Evolutionary conservation across 1,139 yeast genomes (phyloP).

Genomic region (Taphrina communis): DNA sequence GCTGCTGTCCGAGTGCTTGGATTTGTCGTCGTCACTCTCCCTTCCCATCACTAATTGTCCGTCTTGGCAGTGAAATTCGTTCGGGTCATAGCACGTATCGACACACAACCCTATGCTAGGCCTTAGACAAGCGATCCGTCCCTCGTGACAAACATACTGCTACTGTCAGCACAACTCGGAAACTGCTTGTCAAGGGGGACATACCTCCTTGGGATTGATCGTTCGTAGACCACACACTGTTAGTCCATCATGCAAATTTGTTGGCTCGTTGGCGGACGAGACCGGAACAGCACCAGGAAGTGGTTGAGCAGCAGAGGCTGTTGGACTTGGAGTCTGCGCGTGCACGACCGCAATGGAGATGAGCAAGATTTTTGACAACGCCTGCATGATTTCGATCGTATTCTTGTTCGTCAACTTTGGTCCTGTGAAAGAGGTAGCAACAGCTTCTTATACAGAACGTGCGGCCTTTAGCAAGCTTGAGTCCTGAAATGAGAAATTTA

Average conservation of each 20-base stretch:
- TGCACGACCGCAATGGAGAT: not conserved
- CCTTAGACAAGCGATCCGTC: not conserved
- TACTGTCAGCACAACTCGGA: not conserved
- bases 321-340: conserved; percentile 4
- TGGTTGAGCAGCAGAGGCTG: conserved; percentile 4
- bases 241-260: not conserved
- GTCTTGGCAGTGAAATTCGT: not conserved
- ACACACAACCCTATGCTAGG: conserved; percentile 1
- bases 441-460: not conserved
- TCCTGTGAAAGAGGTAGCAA: too few species aligned
- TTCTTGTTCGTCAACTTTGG: too few species aligned
- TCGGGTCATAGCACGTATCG: conserved; percentile 2
- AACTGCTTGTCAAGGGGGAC: not conserved
- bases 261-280: not conserved
- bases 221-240: not conserved
- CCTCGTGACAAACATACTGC: conserved; percentile 4
- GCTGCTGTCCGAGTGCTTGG: not conserved
- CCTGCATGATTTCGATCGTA: not conserved
- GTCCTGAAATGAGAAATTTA: conserved; percentile 8
- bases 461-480: conserved; percentile 2
- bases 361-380: not conserved
- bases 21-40: not conserved
- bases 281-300: not conserved
- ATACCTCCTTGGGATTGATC: not conserved
- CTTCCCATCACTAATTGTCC: not conserved